Conservation (phyloP, 2,329 filamentous ascomycete genomes). For the Aspergillus nomiae region DNA sequence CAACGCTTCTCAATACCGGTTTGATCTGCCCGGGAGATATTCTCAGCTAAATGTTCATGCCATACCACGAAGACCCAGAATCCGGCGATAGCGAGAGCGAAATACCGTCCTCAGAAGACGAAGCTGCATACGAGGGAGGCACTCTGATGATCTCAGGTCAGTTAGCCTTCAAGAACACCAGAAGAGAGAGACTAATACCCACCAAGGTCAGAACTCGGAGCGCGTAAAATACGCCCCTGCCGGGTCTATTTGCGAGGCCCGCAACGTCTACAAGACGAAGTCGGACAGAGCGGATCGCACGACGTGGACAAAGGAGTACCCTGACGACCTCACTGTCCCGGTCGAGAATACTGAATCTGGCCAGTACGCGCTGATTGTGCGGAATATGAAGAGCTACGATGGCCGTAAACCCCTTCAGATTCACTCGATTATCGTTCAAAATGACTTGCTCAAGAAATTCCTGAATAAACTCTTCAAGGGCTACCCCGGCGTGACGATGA, state of each 20-base stretch:
- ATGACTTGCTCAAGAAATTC: constrained; percentile 60
- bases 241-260: constrained; percentile 42
- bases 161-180: not conserved
- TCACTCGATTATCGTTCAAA: constrained; percentile 66
- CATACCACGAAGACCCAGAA: not conserved
- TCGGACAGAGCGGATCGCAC: constrained; percentile 54
- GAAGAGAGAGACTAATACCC: not conserved
- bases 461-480: constrained; percentile 57
- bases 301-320: constrained; percentile 60
- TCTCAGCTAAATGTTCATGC: too few relatives aligned
- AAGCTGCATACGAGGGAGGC: not conserved
- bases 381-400: constrained; percentile 60
- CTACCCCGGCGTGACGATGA: constrained; percentile 63
- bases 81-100: not conserved
- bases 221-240: constrained; percentile 15
- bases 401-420: constrained; percentile 62
- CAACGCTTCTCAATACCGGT: not conserved
- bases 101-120: not conserved
- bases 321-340: constrained; percentile 57
- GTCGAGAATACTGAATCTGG: constrained; percentile 64
- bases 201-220: not conserved
- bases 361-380: constrained; percentile 62
- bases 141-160: not conserved
- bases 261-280: constrained; percentile 54
- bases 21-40: too few relatives aligned